Evolutionary conservation across 768 basidiomycete species (phyloP), one percentile per base, ranked within the genome.

Genomic region (Hortiboletus flavorubellus): DNA sequence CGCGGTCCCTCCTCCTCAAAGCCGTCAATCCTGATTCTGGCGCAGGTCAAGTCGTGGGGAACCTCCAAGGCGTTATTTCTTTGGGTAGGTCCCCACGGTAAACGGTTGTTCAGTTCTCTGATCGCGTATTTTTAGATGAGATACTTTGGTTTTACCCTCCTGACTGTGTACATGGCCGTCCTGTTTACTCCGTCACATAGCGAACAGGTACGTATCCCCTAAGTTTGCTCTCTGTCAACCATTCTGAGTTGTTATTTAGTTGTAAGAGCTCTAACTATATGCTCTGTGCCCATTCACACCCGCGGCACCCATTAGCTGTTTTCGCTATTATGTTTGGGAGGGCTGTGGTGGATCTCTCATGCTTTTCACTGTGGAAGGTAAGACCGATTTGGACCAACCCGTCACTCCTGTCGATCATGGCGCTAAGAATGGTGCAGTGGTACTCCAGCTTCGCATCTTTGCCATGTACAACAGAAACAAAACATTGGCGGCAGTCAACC

Each of bases 391-490:
- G 4, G 26, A 26, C 26, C 46, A 47, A 15, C 11, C 2, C 4
- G 12, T 35, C 35, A 10, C 8, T 47, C 14, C 26, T 23, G 46
- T 35, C 18, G 14, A 26, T 26, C 46, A 37, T 8, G 34, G 26
- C 8, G 35, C 34, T 47, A 37, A 47, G 7, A 37, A 37, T 21
- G 26, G 11, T 33, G 34, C 16, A 47, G 46, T 47, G 34, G 46
- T 47, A 16, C 46, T 47, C 37, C 46, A 47, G 21, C 46, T 47
- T 26, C 46, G 46, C 18, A 47, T 47, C 23, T 47, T 37, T 37
- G 46, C 46, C 46, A 47, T 47, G 46, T 47, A 47, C 11, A 47
- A 47, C 35, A 47, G 23, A 37, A 47, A 47, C 46, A 47, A 47
- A 16, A 15, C 5, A 18, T 37, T 47, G 21, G 46, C 46, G 3